phyloP scores from a whole-genome alignment of 305 asterid species.

The Petunia hybrid region DNA sequence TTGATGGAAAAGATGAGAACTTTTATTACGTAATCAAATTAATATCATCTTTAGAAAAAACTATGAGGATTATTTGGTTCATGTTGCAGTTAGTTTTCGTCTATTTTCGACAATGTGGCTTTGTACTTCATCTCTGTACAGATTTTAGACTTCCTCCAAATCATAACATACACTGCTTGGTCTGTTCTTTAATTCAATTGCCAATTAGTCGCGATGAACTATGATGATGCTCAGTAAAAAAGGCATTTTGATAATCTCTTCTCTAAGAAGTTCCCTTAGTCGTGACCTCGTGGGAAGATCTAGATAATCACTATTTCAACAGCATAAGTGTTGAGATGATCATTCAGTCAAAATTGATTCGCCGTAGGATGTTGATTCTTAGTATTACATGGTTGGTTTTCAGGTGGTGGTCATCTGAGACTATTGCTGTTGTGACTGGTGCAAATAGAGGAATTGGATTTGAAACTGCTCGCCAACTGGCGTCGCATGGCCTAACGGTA shows the following conservation, averaged over 20 bases:
- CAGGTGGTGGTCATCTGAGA: slow-evolving; percentile 86
- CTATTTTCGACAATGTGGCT: not conserved
- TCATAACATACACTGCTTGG: not conserved
- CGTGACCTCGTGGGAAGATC: not conserved
- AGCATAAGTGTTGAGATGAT: not conserved
- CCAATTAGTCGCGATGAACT: not conserved
- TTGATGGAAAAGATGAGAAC: not conserved
- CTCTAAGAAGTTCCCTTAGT: not conserved
- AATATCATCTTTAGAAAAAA: not conserved
- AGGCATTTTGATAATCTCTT: not conserved
- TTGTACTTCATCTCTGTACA: not conserved
- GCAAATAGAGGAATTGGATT: slow-evolving; percentile 92
- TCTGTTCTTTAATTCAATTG: not conserved
- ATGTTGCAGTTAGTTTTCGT: not conserved
- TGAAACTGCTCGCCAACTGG: slow-evolving; percentile 84
- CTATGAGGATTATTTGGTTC: not conserved
- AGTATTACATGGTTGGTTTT: slow-evolving; percentile 9
- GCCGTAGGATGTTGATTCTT: not conserved
- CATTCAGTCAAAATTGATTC: slow-evolving; percentile 6
- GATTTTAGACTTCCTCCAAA: not conserved
- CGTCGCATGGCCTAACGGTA: slow-evolving; percentile 70
- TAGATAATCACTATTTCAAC: not conserved
- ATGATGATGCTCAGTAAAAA: not conserved
- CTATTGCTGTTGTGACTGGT: slow-evolving; percentile 90
- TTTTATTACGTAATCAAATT: not conserved